Base-by-base conservation (phyloP, 768 basidiomycete genomes). In the Holtermannia corniformis region DNA sequence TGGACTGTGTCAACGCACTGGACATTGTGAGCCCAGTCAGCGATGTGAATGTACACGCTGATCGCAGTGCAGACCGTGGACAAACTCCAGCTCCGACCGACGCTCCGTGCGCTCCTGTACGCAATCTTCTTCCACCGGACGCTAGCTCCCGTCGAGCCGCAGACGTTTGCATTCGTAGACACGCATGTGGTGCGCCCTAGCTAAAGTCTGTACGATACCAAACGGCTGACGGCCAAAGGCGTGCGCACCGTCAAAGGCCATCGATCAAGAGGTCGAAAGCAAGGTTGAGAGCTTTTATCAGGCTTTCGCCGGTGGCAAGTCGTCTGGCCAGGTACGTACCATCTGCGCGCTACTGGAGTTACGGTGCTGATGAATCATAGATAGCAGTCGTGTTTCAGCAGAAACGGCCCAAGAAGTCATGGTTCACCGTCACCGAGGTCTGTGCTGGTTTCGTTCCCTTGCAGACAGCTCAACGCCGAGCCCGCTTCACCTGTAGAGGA, bases 381-480 rank as follows among this genome's bases (percentile, higher is more conserved):
- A 54, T 68, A 5, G 66, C 66, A 3, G 54, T 65, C n/a, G 58
- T 68, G 12, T 63, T 68, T 40, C 53, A 63, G 27, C 66, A 68
- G 55, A 56, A 58, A 41, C 53, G 51, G 50, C 60, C 61, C 7
- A 55, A 57, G 44, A 68, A 65, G 49, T 62, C 63, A 12, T 68
- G 66, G 66, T 68, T 68, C 44, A 63, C 64, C n/a, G 51, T 65
- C 5, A 64, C 66, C 21, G 66, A 68, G 56, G 66, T 65, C n/a
- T 48, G 66, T 50, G 22, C 25, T 41, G 7, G 10, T 47, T 27
- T 16, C 7, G 12, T 21, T 23, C 1, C 10, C 44, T 41, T 10
- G 11, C 25, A 4, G 49, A 7, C n/a, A n/a, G n/a, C n/a, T n/a
- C n/a, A n/a, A n/a, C n/a, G n/a, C n/a, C n/a, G n/a, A n/a, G n/a